Percentiles rank a stretch among this genome's conserved stretches.
Conservation (phyloP, 202 grass and related monocot species). For the Tripidium arundinaceum region DNA sequence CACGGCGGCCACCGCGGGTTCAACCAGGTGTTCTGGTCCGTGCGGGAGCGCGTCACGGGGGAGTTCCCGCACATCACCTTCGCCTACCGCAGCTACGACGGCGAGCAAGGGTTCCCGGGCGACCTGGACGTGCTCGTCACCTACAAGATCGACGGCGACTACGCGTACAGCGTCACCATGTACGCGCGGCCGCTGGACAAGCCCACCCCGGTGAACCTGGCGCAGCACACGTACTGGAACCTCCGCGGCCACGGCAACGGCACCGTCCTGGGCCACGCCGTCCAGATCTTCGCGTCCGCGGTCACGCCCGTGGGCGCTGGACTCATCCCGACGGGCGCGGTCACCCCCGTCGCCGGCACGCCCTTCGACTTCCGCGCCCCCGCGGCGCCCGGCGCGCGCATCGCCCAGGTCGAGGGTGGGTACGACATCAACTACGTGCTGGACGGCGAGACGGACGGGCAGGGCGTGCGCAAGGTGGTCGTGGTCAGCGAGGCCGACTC, state of each 20-base stretch:
- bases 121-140: conserved; percentile 69
- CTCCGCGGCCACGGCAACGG: conserved; percentile 57
- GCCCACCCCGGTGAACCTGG: conserved; percentile 68
- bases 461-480: conserved; percentile 62
- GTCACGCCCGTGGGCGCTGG: conserved; percentile 49
- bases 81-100: conserved; percentile 77
- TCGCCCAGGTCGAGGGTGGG: conserved; percentile 21
- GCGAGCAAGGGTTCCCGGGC: conserved; percentile 89
- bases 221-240: conserved; percentile 92
- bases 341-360: conserved; percentile 52
- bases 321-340: conserved; percentile 71
- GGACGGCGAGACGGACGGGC: conserved; percentile 45
- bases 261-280: conserved; percentile 46
- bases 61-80: conserved; percentile 90
- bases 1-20: conserved; percentile 90
- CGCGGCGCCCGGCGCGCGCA: conserved; percentile 16
- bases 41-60: conserved; percentile 55
- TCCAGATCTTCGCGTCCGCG: conserved; percentile 51
- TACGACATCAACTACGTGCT: conserved; percentile 91
- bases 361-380: conserved; percentile 61
- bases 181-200: conserved; percentile 52
- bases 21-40: conserved; percentile 71
- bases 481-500: conserved; percentile 43
- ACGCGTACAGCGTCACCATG: conserved; percentile 67
- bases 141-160: conserved; percentile 77